Conservation (phyloP, 192 early-diverging fungal genomes). For the Umbelopsis isabellina region DNA sequence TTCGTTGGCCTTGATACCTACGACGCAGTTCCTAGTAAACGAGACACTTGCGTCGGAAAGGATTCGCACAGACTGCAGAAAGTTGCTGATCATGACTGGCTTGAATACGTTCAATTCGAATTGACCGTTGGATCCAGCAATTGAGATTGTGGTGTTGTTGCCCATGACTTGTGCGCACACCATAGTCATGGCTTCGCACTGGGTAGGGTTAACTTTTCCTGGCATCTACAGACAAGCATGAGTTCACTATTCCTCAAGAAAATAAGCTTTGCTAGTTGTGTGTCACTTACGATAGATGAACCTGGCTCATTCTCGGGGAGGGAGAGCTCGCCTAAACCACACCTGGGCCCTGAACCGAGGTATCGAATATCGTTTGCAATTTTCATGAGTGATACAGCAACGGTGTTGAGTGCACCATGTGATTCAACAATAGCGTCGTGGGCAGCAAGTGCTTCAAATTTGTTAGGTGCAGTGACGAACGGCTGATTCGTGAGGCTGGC, state of each 20-base stretch:
- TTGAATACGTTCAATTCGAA: slow-evolving; percentile 99
- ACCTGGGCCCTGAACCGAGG: slow-evolving; percentile 93
- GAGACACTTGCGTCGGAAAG: slow-evolving; percentile 80
- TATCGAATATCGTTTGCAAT: slow-evolving; percentile 98
- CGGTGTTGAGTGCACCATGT: slow-evolving; percentile 88
- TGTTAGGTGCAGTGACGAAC: slow-evolving; percentile 96
- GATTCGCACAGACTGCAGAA: slow-evolving; percentile 89
- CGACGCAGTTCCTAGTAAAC: slow-evolving; percentile 93
- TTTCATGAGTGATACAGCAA: slow-evolving; percentile 95
- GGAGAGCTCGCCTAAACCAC: slow-evolving; percentile 93
- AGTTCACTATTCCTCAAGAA: too few relatives aligned
- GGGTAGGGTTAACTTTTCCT: slow-evolving; percentile 98
- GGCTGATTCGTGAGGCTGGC: slow-evolving; percentile 78
- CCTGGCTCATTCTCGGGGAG: slow-evolving; percentile 99
- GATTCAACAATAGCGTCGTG: slow-evolving; percentile 97
- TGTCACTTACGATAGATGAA: slow-evolving; percentile 71
- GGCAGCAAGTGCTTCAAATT: slow-evolving; percentile 97
- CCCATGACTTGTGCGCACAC: slow-evolving; percentile 98
- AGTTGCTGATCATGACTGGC: slow-evolving; percentile 96
- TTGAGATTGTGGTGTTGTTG: slow-evolving; percentile 90
- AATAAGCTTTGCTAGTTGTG: neutral
- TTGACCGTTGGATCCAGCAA: slow-evolving; percentile 93
- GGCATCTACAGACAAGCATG: slow-evolving; percentile 65
- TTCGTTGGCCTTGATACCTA: slow-evolving; percentile 89
- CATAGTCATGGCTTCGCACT: slow-evolving; percentile 99